Evolutionary conservation across 2,329 filamentous ascomycete genomes (phyloP), one percentile per base, ranked within the genome.

Genomic region (Penicillium sp.): DNA sequence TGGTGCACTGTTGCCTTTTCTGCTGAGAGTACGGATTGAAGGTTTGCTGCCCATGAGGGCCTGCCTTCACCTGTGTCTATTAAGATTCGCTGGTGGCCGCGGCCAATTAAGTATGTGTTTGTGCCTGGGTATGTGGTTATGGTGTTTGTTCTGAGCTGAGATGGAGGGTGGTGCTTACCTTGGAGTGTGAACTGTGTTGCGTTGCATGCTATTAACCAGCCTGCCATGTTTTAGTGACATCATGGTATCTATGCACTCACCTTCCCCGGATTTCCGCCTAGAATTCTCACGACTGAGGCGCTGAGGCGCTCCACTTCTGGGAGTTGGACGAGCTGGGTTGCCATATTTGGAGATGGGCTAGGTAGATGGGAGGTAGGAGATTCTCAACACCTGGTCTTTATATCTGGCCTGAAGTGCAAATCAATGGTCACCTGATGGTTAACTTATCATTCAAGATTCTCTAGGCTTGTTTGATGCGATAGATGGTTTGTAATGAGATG

Each of bases 61-160:
- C 81, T 84, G 47, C 93, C 94, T 74, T 96, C 89, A 49, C 90
- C 94, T 0, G 93, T 96, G 76, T 99, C 94, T 69, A 99, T 86
- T 23, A 99, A 83, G 58, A 97, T 82, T 10, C 94, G 87, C 7
- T 78, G 76, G 6, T 79, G 73, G 4, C 93, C 93, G 7, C 83
- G 87, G 58, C 94, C 94, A 58, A 99, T 70, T 19, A 99, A 83
- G 74, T 99, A 99, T 35, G 94, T 99, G 75, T 99, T 99, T 65
- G 94, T 97, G 61, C 92, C 82, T 84, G 64, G 8, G 6, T 36
- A 15, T 35, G 9, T 33, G 31, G 54, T 44, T 53, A 61, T 43
- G 19, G 15, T 12, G n/a, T 31, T 2, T 33, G 4, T 21, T 50
- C 8, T 19, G 10, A 19, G 47, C 25, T 23, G n/a, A 10, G 35